Conservation (phyloP, 2,329 filamentous ascomycete genomes). For the Ophiocordyceps camponoti-rufipedis region DNA sequence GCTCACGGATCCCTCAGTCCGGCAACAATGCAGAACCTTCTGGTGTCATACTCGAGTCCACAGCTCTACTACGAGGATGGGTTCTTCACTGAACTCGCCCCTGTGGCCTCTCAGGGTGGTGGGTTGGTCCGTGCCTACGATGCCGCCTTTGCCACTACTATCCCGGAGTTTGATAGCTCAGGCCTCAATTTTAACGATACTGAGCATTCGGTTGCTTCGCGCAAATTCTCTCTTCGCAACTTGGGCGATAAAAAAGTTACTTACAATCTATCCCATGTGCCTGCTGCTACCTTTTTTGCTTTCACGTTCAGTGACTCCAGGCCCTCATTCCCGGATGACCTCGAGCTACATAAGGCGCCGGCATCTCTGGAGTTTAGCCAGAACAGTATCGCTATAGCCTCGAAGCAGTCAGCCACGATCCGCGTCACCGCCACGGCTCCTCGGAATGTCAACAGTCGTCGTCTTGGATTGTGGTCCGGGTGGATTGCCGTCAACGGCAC, state of each 20-base stretch:
- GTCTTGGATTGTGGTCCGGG: constrained; percentile 23
- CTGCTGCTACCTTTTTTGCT: neutral
- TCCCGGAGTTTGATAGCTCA: constrained; percentile 28
- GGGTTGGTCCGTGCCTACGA: constrained; percentile 28
- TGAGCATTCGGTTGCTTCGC: constrained; percentile 24
- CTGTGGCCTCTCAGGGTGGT: constrained; percentile 36
- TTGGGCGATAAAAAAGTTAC: neutral
- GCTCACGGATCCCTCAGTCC: neutral
- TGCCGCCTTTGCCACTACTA: constrained; percentile 29
- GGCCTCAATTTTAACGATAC: constrained; percentile 39
- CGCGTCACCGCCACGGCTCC: neutral
- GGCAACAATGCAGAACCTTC: neutral
- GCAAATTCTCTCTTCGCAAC: constrained; percentile 28
- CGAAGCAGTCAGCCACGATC: neutral
- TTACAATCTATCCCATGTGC: neutral
- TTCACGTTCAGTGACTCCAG: too few species aligned
- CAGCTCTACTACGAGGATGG: constrained; percentile 6
- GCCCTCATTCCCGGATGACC: too few species aligned
- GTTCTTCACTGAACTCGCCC: too few species aligned
- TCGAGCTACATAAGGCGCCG: too few species aligned
- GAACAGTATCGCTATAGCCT: neutral
- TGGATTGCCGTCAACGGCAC: constrained; percentile 22
- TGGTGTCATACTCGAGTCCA: neutral
- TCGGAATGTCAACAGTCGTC: constrained; percentile 9
- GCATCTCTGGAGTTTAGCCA: neutral